These are phyloP conservation scores for Mucor irregularis DNA, from an alignment of 371 early-diverging fungal species.

Conservation along the genomic window DNA sequence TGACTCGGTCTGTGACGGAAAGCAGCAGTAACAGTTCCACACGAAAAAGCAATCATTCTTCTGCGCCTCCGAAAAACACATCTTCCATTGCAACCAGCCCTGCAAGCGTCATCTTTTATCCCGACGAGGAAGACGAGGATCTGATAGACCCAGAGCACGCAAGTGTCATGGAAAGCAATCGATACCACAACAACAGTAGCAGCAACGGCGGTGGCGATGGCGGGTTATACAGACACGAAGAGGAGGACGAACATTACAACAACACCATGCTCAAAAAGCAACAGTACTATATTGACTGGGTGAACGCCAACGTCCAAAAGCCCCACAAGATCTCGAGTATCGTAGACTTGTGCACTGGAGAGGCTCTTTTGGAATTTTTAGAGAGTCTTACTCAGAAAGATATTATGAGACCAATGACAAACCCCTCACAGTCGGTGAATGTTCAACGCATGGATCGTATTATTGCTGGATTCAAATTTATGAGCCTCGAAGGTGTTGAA, in stretches of 20 bases:
- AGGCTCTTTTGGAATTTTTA: slow-evolving; percentile 49
- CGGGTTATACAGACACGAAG: not conserved
- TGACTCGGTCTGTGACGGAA: slow-evolving; percentile 2
- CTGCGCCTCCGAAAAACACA: not conserved
- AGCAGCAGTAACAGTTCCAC: slow-evolving; percentile 11
- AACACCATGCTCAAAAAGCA: slow-evolving; percentile 2
- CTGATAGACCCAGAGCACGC: slow-evolving; percentile 46
- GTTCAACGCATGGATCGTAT: slow-evolving; percentile 49
- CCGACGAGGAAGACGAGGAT: slow-evolving; percentile 46
- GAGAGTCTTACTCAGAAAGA: slow-evolving; percentile 51
- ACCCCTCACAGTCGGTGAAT: slow-evolving; percentile 23
- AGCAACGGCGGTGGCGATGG: too few species aligned
- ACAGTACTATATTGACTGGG: slow-evolving; percentile 53
- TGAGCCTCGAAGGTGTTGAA: slow-evolving; percentile 58
- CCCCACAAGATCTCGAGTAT: slow-evolving; percentile 11
- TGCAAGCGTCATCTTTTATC: slow-evolving; percentile 1
- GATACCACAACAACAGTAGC: too few species aligned
- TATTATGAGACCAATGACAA: slow-evolving; percentile 21
- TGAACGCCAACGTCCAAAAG: slow-evolving; percentile 47
- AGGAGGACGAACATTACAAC: not conserved
- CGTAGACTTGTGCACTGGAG: slow-evolving; percentile 53
- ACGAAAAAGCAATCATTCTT: not conserved
- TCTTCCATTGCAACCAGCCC: slow-evolving; percentile 2
- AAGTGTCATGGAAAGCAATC: slow-evolving; percentile 15
- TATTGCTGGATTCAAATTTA: slow-evolving; percentile 62